Base-by-base conservation (phyloP, 441 rosid genomes). In the Erodium chrysanthum region DNA sequence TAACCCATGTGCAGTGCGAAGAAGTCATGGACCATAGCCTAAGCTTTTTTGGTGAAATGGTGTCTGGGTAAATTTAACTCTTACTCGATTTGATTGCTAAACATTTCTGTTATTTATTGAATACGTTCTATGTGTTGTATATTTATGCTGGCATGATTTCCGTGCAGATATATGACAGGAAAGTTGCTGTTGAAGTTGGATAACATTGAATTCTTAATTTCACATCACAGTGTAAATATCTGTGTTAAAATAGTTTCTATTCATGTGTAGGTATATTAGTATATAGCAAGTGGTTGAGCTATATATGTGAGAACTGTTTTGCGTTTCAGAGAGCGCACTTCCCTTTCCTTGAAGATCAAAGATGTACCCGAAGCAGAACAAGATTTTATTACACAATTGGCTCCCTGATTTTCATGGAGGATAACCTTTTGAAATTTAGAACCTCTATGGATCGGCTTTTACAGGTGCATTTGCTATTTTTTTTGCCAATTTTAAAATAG, bases 351-450 rank as follows among this genome's bases (percentile, higher is more conserved):
- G 98, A 88, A 76, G 92, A 92, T 70, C 81, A 81, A 65, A 86
- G 94, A 87, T 89, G 97, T 79, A 88, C 92, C 12, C 96, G 98
- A 73, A 96, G 91, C 85, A 85, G 99, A 81, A 92, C 98, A 50
- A 96, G 94, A 5, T 96, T 96, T 77, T 92, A 92, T 74, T 91
- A 90, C 80, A 91, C 87, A 50, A 86, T 96, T 75, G 98, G 98
- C 73, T 92, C 90, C 96, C 81, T 96, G 75, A 91, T 96, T 65
- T 96, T 96, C 75, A 85, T 91, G 97, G 98, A 96, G 80, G 99
- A 91, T 70, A 90, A 89, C 84, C 85, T 92, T 61, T 74, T 91
- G 82, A 96, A 92, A 84, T 96, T 96, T 79, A 92, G 84, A 86
- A 82, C 96, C 73, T 90, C 96, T 11, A 91, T 96, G 99, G 98